Conservation (phyloP, 1,284 basidiomycete species). For the Boletus albobrunnescens region DNA sequence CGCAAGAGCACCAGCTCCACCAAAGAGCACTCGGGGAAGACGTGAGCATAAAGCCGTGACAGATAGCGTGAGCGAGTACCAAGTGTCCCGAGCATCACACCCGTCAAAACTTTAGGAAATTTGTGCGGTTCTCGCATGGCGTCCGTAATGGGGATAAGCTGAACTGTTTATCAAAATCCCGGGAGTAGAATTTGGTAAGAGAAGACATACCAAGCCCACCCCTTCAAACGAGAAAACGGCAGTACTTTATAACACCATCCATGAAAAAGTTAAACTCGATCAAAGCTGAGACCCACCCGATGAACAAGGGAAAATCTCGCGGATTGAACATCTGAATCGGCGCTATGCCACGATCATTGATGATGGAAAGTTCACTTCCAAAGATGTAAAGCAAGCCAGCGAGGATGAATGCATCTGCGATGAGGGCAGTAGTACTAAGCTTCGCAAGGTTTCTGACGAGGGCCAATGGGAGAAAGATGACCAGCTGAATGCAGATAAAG, state of each 20-base stretch:
- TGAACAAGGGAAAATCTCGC: conserved; percentile 85
- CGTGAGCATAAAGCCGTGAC: conserved; percentile 10
- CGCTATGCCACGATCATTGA: conserved; percentile 69
- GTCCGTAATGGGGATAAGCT: conserved; percentile 94
- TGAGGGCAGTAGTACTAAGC: conserved; percentile 85
- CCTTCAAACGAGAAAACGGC: conserved; percentile 99
- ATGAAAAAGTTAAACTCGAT: neutral
- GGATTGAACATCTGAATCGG: conserved; percentile 87
- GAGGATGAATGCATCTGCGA: conserved; percentile 95
- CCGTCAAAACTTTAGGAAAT: conserved; percentile 85
- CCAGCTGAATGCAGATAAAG: conserved; percentile 81
- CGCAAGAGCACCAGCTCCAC: conserved; percentile 83
- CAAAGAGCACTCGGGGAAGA: conserved; percentile 66
- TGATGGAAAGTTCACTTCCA: conserved; percentile 68
- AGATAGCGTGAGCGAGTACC: conserved; percentile 37
- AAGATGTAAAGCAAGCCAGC: conserved; percentile 87
- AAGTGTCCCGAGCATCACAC: conserved; percentile 84
- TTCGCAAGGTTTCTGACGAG: conserved; percentile 90
- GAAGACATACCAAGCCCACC: conserved; percentile 76
- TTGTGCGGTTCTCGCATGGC: conserved; percentile 93
- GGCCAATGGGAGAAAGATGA: conserved; percentile 84
- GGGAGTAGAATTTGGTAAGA: neutral
- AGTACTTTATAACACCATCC: conserved; percentile 51
- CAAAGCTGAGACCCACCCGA: conserved; percentile 59
- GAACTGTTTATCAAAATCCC: conserved; percentile 5